phyloP scores from a whole-genome alignment of 2,329 filamentous ascomycete genomes.

The Verticillium alfalfae region DNA sequence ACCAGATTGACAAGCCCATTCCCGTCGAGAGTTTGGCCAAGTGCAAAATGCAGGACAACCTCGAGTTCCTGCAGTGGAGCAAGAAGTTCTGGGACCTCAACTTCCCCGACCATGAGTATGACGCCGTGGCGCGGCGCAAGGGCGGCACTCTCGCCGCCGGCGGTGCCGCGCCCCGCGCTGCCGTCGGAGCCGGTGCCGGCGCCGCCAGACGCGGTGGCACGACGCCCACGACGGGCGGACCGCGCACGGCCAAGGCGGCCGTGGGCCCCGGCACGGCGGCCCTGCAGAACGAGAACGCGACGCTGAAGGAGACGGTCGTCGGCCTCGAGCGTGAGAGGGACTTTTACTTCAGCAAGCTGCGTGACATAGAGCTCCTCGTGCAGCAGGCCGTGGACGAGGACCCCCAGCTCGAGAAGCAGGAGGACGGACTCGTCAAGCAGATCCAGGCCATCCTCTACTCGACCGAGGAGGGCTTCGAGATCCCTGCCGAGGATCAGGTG shows the following conservation, averaged over 20 bases:
- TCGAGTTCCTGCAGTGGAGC: slow-evolving; percentile 96
- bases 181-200: slow-evolving; percentile 41
- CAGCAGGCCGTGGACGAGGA: slow-evolving; percentile 91
- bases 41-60: slow-evolving; percentile 99
- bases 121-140: slow-evolving; percentile 80
- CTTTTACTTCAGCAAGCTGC: slow-evolving; percentile 98
- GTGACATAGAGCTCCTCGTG: slow-evolving; percentile 91
- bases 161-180: slow-evolving; percentile 42
- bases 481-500: slow-evolving; percentile 70
- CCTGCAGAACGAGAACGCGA: slow-evolving; percentile 77
- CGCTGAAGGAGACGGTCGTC: slow-evolving; percentile 90
- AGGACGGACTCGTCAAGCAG: slow-evolving; percentile 86
- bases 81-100: slow-evolving; percentile 98
- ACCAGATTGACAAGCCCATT: slow-evolving; percentile 83
- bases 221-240: slow-evolving; percentile 53
- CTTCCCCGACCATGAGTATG: slow-evolving; percentile 95
- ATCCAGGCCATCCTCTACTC: slow-evolving; percentile 97
- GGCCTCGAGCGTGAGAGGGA: slow-evolving; percentile 94
- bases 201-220: slow-evolving; percentile 51
- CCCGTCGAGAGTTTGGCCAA: slow-evolving; percentile 86
- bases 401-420: slow-evolving; percentile 89
- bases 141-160: slow-evolving; percentile 55
- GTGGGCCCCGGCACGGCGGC: slow-evolving; percentile 59
- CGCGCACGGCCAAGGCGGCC: slow-evolving; percentile 39
- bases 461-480: slow-evolving; percentile 90